A percentile compares a stretch with the other conserved stretches of the same genome.
Conservation (phyloP, 192 early-diverging fungal species). For the Entomortierella lignicola region DNA sequence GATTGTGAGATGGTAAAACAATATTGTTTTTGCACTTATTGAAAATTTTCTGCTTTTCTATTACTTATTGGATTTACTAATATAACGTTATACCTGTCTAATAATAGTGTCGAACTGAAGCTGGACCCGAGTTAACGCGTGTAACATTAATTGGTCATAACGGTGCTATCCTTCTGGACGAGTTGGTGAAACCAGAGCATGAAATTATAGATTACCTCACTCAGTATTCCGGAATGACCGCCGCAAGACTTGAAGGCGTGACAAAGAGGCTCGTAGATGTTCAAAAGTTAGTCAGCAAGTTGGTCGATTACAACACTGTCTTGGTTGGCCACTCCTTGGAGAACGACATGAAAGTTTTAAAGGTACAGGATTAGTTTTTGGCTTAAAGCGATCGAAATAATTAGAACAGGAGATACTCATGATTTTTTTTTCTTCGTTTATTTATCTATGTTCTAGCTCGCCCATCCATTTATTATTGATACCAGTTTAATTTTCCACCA, state of each 20-base stretch:
- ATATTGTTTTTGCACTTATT: neutral
- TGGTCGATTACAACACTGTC: constrained; percentile 61
- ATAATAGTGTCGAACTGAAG: constrained; percentile 40
- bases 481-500: constrained; percentile 70
- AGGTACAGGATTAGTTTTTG: constrained; percentile 23
- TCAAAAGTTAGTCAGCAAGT: constrained; percentile 56
- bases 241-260: constrained; percentile 48
- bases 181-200: constrained; percentile 63
- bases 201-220: constrained; percentile 67
- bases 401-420: neutral
- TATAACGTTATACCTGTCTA: neutral
- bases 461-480: constrained; percentile 73
- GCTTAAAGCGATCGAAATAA: neutral
- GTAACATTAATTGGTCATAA: constrained; percentile 60
- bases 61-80: constrained; percentile 7
- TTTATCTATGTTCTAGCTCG: constrained; percentile 27
- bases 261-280: constrained; percentile 58
- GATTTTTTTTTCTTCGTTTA: neutral
- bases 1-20: constrained; percentile 75
- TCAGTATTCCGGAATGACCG: constrained; percentile 68
- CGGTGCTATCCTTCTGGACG: constrained; percentile 58
- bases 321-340: constrained; percentile 71
- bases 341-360: constrained; percentile 75
- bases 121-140: constrained; percentile 58
- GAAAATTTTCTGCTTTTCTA: neutral